phyloP scores from a whole-genome alignment of 2,329 filamentous ascomycete species.

The Nemania bipapillata region DNA sequence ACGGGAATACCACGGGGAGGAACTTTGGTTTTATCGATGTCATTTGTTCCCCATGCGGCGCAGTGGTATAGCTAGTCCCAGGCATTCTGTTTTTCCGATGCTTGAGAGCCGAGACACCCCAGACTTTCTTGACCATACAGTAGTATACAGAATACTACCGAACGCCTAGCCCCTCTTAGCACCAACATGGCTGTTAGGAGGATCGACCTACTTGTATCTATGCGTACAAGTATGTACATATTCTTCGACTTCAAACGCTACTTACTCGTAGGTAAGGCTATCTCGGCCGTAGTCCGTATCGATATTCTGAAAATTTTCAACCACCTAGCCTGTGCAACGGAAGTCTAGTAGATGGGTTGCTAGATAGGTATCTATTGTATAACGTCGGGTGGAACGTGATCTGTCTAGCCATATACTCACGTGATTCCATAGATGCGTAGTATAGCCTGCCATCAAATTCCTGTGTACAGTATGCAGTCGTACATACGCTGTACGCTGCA shows the following conservation, averaged over 20 bases:
- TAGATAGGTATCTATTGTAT: not conserved
- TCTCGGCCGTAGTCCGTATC: not conserved
- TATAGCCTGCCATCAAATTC: not conserved
- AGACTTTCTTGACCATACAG: not conserved
- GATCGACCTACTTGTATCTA: too few species aligned
- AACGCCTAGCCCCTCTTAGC: not conserved
- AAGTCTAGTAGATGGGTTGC: not conserved
- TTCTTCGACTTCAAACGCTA: not conserved
- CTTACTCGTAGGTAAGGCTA: too few species aligned
- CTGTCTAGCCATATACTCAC: not conserved
- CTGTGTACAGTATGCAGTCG: not conserved
- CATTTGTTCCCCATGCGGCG: not conserved
- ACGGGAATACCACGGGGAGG: slow-evolving; percentile 3
- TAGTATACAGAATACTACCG: too few species aligned
- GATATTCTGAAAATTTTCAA: not conserved
- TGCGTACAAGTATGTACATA: too few species aligned
- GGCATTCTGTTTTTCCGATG: not conserved
- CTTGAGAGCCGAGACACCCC: slow-evolving; percentile 1
- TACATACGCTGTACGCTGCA: not conserved
- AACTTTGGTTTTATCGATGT: not conserved
- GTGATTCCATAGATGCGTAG: not conserved
- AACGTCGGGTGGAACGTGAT: not conserved
- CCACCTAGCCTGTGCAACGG: not conserved
- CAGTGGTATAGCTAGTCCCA: not conserved
- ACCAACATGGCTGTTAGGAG: not conserved